These are phyloP conservation scores for Vitis hybrid DNA, from an alignment of 177 flowering plant genomes.

Conservation along the genomic window DNA sequence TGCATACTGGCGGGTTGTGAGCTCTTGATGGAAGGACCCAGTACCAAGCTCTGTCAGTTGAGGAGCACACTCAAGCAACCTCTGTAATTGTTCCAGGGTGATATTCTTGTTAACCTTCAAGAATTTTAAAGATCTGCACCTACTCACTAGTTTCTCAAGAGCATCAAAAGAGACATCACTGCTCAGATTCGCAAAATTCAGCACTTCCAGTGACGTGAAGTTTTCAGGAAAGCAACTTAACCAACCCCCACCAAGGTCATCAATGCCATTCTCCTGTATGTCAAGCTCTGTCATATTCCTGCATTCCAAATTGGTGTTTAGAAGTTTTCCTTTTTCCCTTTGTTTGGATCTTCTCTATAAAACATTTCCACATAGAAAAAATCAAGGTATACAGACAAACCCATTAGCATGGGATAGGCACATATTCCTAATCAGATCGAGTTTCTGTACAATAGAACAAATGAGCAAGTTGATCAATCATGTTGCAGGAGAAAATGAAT, in stretches of 20 bases:
- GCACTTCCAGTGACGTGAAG: conserved; percentile 58
- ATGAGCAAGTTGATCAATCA: no score
- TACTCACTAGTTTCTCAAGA: conserved; percentile 58
- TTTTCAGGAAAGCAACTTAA: conserved; percentile 75
- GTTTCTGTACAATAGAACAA: no score
- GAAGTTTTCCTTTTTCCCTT: background rate
- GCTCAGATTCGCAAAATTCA: conserved; percentile 59
- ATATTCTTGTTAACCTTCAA: conserved; percentile 58
- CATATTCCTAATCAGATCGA: no score
- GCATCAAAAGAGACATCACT: conserved; percentile 59
- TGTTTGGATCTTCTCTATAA: background rate
- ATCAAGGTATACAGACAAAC: no score
- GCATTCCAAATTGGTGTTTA: conserved; percentile 14
- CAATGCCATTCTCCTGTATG: conserved; percentile 65
- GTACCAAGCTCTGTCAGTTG: conserved; percentile 64
- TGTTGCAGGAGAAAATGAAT: no score
- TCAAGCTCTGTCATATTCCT: conserved; percentile 77
- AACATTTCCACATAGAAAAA: no score
- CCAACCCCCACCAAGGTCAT: conserved; percentile 69
- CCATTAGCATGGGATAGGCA: no score
- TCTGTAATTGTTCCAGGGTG: conserved; percentile 51
- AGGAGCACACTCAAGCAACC: conserved; percentile 60
- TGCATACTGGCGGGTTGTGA: conserved; percentile 28
- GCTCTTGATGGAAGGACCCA: conserved; percentile 61
- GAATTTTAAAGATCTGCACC: conserved; percentile 64